These are phyloP conservation scores for Ogataea pini DNA, from an alignment of 805 yeast genomes.

Conservation along the genomic window DNA sequence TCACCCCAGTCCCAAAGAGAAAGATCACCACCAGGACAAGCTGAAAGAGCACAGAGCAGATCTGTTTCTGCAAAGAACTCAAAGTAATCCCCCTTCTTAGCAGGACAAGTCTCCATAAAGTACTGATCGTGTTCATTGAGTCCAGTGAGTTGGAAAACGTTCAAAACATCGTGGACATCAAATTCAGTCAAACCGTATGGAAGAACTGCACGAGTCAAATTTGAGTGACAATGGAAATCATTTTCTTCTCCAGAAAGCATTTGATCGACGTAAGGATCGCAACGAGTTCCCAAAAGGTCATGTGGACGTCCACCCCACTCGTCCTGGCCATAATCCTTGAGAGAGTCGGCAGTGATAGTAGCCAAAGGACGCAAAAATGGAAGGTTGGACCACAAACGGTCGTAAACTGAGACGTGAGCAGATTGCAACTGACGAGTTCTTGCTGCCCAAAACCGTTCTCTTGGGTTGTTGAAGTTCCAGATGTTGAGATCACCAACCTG, in stretches of 20 bases:
- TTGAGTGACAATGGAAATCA: constrained; percentile 68
- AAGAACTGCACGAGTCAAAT: constrained; percentile 57
- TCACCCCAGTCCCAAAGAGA: constrained; percentile 75
- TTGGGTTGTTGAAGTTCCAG: constrained; percentile 61
- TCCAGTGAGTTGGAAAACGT: constrained; percentile 71
- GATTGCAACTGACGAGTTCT: constrained; percentile 66
- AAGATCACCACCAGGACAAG: constrained; percentile 73
- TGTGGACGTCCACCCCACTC: constrained; percentile 68
- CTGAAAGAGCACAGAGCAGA: constrained; percentile 60
- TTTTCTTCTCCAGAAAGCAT: constrained; percentile 63
- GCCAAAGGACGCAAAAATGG: constrained; percentile 67
- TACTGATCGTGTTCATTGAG: constrained; percentile 64
- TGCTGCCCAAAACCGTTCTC: constrained; percentile 70
- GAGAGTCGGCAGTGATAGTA: constrained; percentile 62
- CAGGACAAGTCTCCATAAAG: constrained; percentile 71
- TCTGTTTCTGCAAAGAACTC: constrained; percentile 70
- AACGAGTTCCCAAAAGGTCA: constrained; percentile 66
- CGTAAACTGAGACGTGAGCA: constrained; percentile 61
- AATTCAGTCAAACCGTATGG: constrained; percentile 64
- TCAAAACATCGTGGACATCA: constrained; percentile 69
- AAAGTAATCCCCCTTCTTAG: constrained; percentile 57
- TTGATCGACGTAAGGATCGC: constrained; percentile 70
- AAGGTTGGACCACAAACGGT: constrained; percentile 63
- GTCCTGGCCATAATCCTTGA: constrained; percentile 55
- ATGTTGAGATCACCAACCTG: constrained; percentile 71